phyloP scores from a whole-genome alignment of 2,329 filamentous ascomycete species.

The Colletotrichum incanum region DNA sequence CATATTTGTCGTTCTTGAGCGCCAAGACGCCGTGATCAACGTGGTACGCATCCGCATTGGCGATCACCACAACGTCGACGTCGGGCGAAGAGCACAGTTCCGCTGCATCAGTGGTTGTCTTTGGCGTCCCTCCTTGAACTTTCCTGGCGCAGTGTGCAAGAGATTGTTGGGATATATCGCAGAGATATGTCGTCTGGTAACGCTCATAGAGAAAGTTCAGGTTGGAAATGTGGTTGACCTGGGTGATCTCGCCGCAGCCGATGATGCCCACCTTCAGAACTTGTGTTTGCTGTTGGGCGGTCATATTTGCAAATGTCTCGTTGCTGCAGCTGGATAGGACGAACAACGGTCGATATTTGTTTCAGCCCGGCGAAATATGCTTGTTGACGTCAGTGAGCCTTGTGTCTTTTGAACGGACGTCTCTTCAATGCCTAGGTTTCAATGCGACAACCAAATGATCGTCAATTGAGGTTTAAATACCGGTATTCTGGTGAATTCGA shows the following conservation, averaged over 20 bases:
- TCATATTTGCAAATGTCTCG: background rate
- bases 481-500: background rate
- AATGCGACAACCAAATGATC: no score
- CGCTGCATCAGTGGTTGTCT: slow-evolving; percentile 55
- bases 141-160: slow-evolving; percentile 48
- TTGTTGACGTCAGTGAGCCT: background rate
- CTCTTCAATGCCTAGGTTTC: background rate
- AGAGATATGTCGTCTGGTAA: slow-evolving; percentile 65
- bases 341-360: background rate
- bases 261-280: slow-evolving; percentile 58
- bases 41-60: slow-evolving; percentile 69
- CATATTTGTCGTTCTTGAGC: slow-evolving; percentile 68
- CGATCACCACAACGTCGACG: slow-evolving; percentile 69
- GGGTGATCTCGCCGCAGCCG: slow-evolving; percentile 65
- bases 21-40: slow-evolving; percentile 66
- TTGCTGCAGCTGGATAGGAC: background rate
- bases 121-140: slow-evolving; percentile 44
- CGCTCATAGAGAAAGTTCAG: slow-evolving; percentile 60
- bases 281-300: slow-evolving; percentile 6
- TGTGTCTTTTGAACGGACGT: background rate
- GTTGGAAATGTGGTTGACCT: slow-evolving; percentile 69
- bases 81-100: slow-evolving; percentile 60
- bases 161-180: slow-evolving; percentile 62
- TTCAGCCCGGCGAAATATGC: background rate
- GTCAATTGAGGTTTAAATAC: background rate